Base-by-base conservation (phyloP, 2,329 filamentous ascomycete genomes). In the Bimuria novae-zelandiae region DNA sequence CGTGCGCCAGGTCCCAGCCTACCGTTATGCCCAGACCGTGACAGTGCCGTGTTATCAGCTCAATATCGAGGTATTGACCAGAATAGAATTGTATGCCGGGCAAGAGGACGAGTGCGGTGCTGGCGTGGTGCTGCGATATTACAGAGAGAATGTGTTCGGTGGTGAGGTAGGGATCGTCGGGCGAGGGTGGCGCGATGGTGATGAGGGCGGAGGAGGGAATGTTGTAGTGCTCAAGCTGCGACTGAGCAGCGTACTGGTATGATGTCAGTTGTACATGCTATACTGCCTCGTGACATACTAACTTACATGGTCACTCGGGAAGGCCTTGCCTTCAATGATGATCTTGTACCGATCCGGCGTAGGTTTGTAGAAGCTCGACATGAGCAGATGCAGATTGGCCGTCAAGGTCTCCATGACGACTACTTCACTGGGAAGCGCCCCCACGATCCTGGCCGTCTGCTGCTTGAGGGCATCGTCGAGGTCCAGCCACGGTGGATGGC, bases 81-180 rank as follows among this genome's bases (percentile, higher is more conserved):
- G 89, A 94, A 76, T 95, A 96, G 78, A 92, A 97, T 70, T 97
- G 92, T 36, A 97, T 88, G 8, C 90, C 92, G 0, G 92, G 90
- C 0, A 97, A 83, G 4, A 96, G 82, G 0, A 96, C 76, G 7
- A 97, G 75, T 1, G 91, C 89, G 0, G 90, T 86, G 5, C 83
- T 83, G 1, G 84, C 80, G 40, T 88, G 89, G 67, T 96, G 87
- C 54, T 85, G 77, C 56, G 92, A 88, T 60, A 96, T 95, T 3
- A 84, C 78, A 7, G 82, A 79, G 8, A 94, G 79, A 35, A 96
- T 89, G 57, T 86, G 79, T 39, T 87, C 82, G 0, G 89, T 95
- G 1, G 83, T 80, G 43, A 96, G 80, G 54, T 86, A 82, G n/a
- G 82, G 80, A 1, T 74, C 73, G 21, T 44, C 41, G 7, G 65